Percentiles rank a stretch among this genome's conserved stretches.
Evolutionary conservation across 352 stramenopile genomes (phyloP).

Genomic region (Pythium dissimile): DNA sequence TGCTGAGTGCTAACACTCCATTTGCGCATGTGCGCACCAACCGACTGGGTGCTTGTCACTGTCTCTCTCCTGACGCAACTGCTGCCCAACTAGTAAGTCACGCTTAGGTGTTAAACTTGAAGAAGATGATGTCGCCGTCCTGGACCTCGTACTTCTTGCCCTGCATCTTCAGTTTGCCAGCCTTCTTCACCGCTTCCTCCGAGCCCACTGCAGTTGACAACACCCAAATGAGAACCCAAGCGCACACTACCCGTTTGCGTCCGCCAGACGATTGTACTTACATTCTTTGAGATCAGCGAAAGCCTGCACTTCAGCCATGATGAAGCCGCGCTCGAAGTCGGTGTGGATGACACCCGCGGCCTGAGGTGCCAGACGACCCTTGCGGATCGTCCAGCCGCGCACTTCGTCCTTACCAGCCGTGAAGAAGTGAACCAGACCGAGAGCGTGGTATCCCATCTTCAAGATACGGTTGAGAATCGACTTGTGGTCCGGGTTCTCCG

Average conservation of each 20-base stretch:
- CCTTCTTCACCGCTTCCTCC: conserved; percentile 88
- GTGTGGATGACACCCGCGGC: conserved; percentile 99
- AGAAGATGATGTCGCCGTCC: conserved; percentile 89
- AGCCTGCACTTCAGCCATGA: conserved; percentile 91
- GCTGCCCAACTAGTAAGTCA: no score
- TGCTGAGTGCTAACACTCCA: no score
- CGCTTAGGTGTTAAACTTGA: conserved; percentile 92
- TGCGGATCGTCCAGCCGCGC: conserved; percentile 98
- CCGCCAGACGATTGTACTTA: conserved; percentile 41
- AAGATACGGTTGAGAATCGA: conserved; percentile 96
- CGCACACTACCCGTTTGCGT: no score
- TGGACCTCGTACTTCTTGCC: conserved; percentile 91
- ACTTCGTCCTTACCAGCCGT: conserved; percentile 99
- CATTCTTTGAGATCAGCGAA: conserved; percentile 89
- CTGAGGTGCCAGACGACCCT: conserved; percentile 95
- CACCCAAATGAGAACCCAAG: no score
- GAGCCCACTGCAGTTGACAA: conserved; percentile 50
- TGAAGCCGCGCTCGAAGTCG: conserved; percentile 99
- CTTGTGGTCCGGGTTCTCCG: conserved; percentile 86
- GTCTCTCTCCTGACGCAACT: no score
- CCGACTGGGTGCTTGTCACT: no score
- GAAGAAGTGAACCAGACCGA: conserved; percentile 99
- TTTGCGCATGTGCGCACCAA: no score
- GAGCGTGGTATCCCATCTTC: conserved; percentile 95
- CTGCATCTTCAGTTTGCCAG: conserved; percentile 86